Conservation (phyloP, 306 rosid species). For the Trifolium dubium region DNA sequence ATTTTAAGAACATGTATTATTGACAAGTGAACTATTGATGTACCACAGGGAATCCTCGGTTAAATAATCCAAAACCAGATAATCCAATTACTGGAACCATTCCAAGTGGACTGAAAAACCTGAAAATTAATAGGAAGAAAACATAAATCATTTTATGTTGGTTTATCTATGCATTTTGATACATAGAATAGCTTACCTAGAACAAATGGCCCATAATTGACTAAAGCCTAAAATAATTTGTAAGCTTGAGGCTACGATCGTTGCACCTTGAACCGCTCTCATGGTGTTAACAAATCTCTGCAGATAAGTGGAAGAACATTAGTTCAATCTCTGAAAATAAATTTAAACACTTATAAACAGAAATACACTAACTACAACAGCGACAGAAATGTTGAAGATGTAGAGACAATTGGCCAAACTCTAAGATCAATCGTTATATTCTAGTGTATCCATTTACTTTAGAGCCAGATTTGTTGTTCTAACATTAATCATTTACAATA, state of each 20-base stretch:
- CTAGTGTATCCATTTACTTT: too few species aligned
- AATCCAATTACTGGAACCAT: constrained; percentile 98
- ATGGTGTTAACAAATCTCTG: constrained; percentile 90
- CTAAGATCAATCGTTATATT: too few species aligned
- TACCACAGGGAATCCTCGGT: constrained; percentile 99
- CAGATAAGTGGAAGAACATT: constrained; percentile 35
- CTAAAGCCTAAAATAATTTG: constrained; percentile 94
- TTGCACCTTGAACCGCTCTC: constrained; percentile 97
- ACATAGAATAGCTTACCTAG: constrained; percentile 62
- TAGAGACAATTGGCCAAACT: too few species aligned
- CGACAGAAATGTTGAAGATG: too few species aligned
- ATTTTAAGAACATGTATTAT: constrained; percentile 10
- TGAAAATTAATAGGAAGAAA: constrained; percentile 37
- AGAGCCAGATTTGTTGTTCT: too few species aligned
- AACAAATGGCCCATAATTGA: constrained; percentile 96
- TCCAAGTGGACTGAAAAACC: constrained; percentile 99
- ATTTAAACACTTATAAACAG: neutral
- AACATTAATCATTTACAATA: too few species aligned
- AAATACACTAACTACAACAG: too few species aligned
- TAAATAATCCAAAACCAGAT: constrained; percentile 93
- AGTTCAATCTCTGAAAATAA: constrained; percentile 6
- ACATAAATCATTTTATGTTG: constrained; percentile 16
- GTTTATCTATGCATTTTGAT: constrained; percentile 23
- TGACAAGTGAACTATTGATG: constrained; percentile 14
- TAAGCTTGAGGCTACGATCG: constrained; percentile 88